These are phyloP conservation scores for Thermothelomyces thermophilus DNA, from an alignment of 2,329 filamentous ascomycete genomes.

Conservation along the genomic window DNA sequence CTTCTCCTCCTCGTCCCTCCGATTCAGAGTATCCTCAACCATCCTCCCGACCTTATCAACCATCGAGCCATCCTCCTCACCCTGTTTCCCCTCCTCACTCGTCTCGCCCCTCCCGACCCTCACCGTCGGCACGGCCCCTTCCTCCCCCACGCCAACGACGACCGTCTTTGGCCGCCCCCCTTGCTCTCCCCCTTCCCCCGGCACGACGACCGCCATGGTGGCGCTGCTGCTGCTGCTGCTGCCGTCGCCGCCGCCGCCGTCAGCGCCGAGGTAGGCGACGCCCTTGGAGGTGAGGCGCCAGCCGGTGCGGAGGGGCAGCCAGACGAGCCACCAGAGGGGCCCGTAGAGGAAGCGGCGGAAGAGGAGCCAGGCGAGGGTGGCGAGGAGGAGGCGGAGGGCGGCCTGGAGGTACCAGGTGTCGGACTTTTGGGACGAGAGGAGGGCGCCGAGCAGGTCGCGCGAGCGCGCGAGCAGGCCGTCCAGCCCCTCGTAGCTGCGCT, in stretches of 20 bases:
- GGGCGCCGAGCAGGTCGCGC: conserved; percentile 65
- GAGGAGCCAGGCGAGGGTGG: conserved; percentile 76
- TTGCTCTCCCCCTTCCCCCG: conserved; percentile 15
- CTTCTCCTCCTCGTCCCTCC: conserved; percentile 29
- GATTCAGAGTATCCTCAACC: conserved; percentile 24
- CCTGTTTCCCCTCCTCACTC: conserved; percentile 19
- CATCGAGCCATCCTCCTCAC: conserved; percentile 35
- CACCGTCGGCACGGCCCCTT: conserved; percentile 43
- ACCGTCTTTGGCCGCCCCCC: conserved; percentile 23
- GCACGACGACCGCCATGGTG: conserved; percentile 24
- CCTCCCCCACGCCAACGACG: conserved; percentile 29
- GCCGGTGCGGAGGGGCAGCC: conserved; percentile 66
- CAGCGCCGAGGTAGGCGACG: conserved; percentile 30
- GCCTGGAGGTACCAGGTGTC: conserved; percentile 98
- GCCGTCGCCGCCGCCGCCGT: conserved; percentile 1
- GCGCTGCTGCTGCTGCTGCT: background rate
- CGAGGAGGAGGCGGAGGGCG: conserved; percentile 72
- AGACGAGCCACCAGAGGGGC: conserved; percentile 82
- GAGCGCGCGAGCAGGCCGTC: conserved; percentile 71
- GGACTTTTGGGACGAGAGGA: conserved; percentile 84
- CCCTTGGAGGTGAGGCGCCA: conserved; percentile 52
- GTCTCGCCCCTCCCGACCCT: conserved; percentile 35
- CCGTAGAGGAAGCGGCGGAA: conserved; percentile 83
- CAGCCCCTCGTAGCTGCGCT: conserved; percentile 73
- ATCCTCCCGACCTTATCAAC: conserved; percentile 50